These are phyloP conservation scores for Agastache rugosa DNA, from an alignment of 257 asterid species.

Conservation along the genomic window DNA sequence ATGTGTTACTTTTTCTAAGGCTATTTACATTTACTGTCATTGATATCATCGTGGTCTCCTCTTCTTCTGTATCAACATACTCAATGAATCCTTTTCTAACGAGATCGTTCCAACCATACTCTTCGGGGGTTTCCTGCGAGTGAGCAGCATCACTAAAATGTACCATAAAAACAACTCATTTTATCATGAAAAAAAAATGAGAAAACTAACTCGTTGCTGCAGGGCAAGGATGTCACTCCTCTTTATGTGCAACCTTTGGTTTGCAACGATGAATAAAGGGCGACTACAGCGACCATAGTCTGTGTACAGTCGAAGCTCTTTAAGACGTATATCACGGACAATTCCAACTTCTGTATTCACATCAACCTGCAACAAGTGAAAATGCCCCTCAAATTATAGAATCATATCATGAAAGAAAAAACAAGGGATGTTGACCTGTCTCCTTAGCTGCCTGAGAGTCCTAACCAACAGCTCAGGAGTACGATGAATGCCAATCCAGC, in stretches of 20 bases:
- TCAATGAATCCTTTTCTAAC: slow-evolving; percentile 78
- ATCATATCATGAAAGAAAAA: background rate
- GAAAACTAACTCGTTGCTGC: slow-evolving; percentile 66
- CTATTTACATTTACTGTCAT: slow-evolving; percentile 75
- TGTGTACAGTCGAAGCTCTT: slow-evolving; percentile 80
- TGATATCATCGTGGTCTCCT: slow-evolving; percentile 91
- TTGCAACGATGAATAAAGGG: slow-evolving; percentile 86
- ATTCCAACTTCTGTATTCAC: slow-evolving; percentile 87
- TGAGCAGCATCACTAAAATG: slow-evolving; percentile 1
- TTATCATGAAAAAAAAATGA: background rate
- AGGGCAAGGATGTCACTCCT: slow-evolving; percentile 72
- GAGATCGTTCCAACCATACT: slow-evolving; percentile 80
- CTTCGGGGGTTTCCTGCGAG: slow-evolving; percentile 69
- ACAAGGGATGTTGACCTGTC: slow-evolving; percentile 41
- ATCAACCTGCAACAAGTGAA: slow-evolving; percentile 56
- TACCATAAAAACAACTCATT: background rate
- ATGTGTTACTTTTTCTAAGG: background rate
- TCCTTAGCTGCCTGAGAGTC: slow-evolving; percentile 72
- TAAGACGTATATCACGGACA: slow-evolving; percentile 77
- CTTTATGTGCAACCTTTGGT: slow-evolving; percentile 70
- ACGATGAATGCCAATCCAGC: slow-evolving; percentile 84
- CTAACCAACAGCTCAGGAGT: slow-evolving; percentile 74
- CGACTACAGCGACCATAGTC: slow-evolving; percentile 96
- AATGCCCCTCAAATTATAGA: background rate
- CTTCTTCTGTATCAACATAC: slow-evolving; percentile 88